A percentile compares a stretch with the other conserved stretches of the same genome.
Conservation (phyloP, 148 eudicot species). For the Camellia granthamiana region DNA sequence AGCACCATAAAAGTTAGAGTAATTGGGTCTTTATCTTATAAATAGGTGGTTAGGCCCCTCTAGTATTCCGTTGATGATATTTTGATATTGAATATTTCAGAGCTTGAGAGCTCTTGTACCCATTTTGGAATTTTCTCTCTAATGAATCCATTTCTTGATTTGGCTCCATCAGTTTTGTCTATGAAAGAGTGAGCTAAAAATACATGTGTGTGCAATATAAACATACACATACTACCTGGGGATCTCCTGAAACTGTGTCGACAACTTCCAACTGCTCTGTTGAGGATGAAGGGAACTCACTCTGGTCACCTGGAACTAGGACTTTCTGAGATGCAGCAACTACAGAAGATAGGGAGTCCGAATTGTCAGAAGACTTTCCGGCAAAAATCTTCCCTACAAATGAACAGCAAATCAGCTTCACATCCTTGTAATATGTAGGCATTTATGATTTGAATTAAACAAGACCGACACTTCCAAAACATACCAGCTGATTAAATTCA, state of each 20-base stretch:
- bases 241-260: conserved; percentile 37
- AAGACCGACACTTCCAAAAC: neutral
- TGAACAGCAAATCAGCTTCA: conserved; percentile 26
- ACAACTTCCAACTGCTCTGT: conserved; percentile 35
- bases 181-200: neutral
- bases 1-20: too few relatives aligned
- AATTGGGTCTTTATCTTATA: too few relatives aligned
- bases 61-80: too few relatives aligned
- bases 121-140: too few relatives aligned
- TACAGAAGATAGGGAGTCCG: conserved; percentile 53
- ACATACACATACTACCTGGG: conserved; percentile 48
- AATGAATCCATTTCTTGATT: too few relatives aligned
- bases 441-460: neutral
- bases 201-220: neutral
- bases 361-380: conserved; percentile 54
- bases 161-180: neutral
- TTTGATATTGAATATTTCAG: too few relatives aligned
- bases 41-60: too few relatives aligned
- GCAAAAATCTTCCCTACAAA: conserved; percentile 71
- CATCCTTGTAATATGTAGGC: neutral
- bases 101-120: too few relatives aligned
- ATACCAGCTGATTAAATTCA: neutral
- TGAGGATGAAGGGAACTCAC: conserved; percentile 41
- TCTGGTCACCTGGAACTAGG: conserved; percentile 69
- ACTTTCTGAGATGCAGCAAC: conserved; percentile 69